Conservation (phyloP, 805 yeast species). For the Pichia californica region DNA sequence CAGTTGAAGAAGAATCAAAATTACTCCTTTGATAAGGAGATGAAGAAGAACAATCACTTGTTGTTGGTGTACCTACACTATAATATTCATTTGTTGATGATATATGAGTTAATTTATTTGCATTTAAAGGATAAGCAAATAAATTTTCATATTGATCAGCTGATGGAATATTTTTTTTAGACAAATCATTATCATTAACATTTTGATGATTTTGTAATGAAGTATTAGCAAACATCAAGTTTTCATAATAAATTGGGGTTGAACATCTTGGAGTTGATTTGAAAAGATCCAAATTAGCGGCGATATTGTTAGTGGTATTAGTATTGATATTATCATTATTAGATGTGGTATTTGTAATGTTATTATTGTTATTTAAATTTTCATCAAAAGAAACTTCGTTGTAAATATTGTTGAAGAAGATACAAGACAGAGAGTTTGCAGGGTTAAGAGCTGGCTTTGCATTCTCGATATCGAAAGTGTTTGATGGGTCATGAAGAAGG, state of each 20-base stretch:
- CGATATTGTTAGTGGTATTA: not conserved
- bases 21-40: constrained; percentile 4
- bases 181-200: not conserved
- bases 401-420: constrained; percentile 5
- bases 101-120: not conserved
- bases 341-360: not conserved
- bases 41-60: constrained; percentile 1
- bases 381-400: not conserved
- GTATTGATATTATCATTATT: not conserved
- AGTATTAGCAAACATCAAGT: too few species aligned
- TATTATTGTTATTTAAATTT: not conserved
- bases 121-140: not conserved
- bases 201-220: not conserved
- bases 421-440: constrained; percentile 1
- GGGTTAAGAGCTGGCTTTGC: not conserved
- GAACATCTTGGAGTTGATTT: constrained; percentile 3
- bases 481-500: too few species aligned
- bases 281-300: not conserved
- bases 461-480: not conserved
- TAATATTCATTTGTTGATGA: not conserved
- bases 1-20: too few species aligned
- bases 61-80: not conserved
- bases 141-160: not conserved
- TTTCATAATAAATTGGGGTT: not conserved
- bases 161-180: not conserved